phyloP scores from a whole-genome alignment of 371 early-diverging fungal genomes.

The Smittium culicis region DNA sequence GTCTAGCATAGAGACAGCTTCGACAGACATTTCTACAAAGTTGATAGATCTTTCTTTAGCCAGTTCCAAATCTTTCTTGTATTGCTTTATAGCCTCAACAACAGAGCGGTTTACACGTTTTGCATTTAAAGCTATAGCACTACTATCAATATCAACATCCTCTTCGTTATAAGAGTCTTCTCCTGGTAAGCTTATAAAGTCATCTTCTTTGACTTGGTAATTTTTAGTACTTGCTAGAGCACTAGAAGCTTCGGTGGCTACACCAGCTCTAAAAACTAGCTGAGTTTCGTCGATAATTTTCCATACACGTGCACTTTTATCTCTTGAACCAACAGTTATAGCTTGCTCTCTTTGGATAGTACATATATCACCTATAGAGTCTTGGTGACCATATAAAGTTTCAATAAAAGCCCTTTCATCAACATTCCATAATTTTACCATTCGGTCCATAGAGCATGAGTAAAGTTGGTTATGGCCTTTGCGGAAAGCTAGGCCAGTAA shows the following conservation, averaged over 20 bases:
- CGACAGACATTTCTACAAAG: conserved; percentile 56
- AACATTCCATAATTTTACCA: conserved; percentile 90
- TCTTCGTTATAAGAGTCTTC: conserved; percentile 10
- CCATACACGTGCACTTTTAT: conserved; percentile 83
- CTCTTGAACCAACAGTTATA: conserved; percentile 82
- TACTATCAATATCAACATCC: conserved; percentile 8
- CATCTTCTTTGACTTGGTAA: conserved; percentile 10
- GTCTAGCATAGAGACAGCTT: conserved; percentile 76
- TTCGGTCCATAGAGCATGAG: conserved; percentile 79
- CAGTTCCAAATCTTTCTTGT: conserved; percentile 17
- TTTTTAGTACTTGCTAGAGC: conserved; percentile 27
- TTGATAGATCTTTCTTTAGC: not conserved
- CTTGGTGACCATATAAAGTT: conserved; percentile 96
- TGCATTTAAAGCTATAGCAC: conserved; percentile 14
- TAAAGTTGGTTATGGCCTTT: conserved; percentile 62
- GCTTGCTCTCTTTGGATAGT: conserved; percentile 75
- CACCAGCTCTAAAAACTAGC: conserved; percentile 77
- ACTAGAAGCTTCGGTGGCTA: conserved; percentile 25
- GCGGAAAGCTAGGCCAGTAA: conserved; percentile 79
- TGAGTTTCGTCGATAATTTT: conserved; percentile 89
- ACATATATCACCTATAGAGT: conserved; percentile 61
- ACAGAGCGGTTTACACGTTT: conserved; percentile 9
- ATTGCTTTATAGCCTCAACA: conserved; percentile 17
- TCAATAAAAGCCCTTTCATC: conserved; percentile 85
- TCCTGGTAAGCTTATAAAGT: conserved; percentile 11